Evolutionary conservation across 2,329 filamentous ascomycete species (phyloP).

Genomic region (Arthroderma sp.): DNA sequence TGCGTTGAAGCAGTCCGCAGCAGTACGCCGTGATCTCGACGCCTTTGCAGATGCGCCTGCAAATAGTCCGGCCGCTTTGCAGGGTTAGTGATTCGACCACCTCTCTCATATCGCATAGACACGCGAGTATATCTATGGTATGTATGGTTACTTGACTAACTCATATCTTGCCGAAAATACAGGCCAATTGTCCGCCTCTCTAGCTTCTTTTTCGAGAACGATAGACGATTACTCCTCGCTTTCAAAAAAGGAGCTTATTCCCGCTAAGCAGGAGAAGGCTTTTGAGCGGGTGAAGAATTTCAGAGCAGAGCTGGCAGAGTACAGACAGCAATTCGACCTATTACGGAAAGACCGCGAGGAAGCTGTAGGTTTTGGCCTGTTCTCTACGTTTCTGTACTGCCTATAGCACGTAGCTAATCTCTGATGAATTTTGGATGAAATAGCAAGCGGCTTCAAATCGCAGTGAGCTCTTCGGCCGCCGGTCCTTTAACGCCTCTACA

Average conservation of each 20-base stretch:
- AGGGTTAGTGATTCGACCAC: slow-evolving; percentile 28
- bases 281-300: slow-evolving; percentile 76
- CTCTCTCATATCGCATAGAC: background rate
- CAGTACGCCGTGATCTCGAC: slow-evolving; percentile 63
- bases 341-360: slow-evolving; percentile 70
- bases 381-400: background rate
- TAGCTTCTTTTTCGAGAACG: slow-evolving; percentile 73
- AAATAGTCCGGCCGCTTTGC: slow-evolving; percentile 48
- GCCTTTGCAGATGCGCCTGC: slow-evolving; percentile 48
- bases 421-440: background rate
- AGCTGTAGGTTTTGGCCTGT: slow-evolving; percentile 31
- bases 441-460: slow-evolving; percentile 54
- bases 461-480: slow-evolving; percentile 68
- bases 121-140: background rate
- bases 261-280: slow-evolving; percentile 84
- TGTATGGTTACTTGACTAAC: background rate
- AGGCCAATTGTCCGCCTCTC: slow-evolving; percentile 63
- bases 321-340: slow-evolving; percentile 61
- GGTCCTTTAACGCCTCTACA: slow-evolving; percentile 63
- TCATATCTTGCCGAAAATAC: slow-evolving; percentile 12
- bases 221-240: slow-evolving; percentile 83
- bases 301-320: slow-evolving; percentile 66
- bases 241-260: slow-evolving; percentile 76
- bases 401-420: background rate
- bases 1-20: slow-evolving; percentile 69